Evolutionary conservation across 768 basidiomycete species (phyloP).

Genomic region (Phallus indusiatus): DNA sequence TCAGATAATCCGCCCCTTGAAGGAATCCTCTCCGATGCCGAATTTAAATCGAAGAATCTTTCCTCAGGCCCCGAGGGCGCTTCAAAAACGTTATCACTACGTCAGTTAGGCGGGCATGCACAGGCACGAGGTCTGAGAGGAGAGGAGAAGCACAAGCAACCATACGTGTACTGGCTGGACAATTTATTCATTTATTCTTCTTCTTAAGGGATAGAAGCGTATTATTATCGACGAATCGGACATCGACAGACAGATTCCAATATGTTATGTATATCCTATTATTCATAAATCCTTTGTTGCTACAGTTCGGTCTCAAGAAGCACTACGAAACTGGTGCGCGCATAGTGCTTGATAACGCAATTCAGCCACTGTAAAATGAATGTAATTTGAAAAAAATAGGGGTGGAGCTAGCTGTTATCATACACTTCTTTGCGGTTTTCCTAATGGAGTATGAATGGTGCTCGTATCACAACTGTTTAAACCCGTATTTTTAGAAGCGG

Average conservation of each 20-base stretch:
- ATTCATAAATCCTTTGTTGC: background rate
- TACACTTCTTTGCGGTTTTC: no score
- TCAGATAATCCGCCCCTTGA: background rate
- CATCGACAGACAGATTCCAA: background rate
- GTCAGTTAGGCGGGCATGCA: background rate
- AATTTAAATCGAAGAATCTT: no score
- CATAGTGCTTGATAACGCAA: no score
- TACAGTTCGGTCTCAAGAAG: no score
- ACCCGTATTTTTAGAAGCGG: no score
- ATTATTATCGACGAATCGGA: background rate
- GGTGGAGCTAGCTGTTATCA: no score
- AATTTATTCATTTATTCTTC: background rate
- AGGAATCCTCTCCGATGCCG: no score
- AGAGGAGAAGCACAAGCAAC: background rate
- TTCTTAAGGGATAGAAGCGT: background rate
- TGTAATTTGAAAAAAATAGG: no score
- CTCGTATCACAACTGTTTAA: no score
- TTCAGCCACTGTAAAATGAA: no score
- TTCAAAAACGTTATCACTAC: background rate
- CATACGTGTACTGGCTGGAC: background rate
- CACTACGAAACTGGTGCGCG: no score
- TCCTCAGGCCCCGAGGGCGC: background rate
- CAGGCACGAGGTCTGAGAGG: background rate
- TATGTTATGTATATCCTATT: background rate
- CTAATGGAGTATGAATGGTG: no score